Percentiles rank a stretch among this genome's conserved stretches.
Conservation (phyloP, 768 basidiomycete species). For the Lactarius trivialis region DNA sequence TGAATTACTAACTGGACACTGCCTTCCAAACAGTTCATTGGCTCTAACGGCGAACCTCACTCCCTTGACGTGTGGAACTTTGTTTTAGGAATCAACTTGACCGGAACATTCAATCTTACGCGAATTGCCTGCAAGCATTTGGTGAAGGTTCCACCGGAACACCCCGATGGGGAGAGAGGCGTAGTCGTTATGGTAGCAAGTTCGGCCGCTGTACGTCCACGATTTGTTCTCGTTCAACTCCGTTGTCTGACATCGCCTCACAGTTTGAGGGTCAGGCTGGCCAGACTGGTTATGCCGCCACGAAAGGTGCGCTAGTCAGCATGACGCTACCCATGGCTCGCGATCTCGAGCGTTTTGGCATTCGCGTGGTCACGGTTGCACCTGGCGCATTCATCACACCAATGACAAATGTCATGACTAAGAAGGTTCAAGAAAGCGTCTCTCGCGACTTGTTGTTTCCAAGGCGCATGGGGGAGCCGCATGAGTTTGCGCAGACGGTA, state of each 20-base stretch:
- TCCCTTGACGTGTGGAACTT: slow-evolving; percentile 47
- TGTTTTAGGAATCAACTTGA: slow-evolving; percentile 47
- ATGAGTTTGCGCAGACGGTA: slow-evolving; percentile 31
- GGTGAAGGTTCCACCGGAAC: slow-evolving; percentile 39
- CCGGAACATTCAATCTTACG: slow-evolving; percentile 55
- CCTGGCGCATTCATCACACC: slow-evolving; percentile 46
- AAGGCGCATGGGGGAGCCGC: slow-evolving; percentile 29
- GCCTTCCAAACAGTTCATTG: slow-evolving; percentile 37
- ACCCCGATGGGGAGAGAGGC: slow-evolving; percentile 48
- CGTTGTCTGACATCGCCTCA: not conserved
- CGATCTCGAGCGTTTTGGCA: slow-evolving; percentile 46
- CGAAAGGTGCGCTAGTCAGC: slow-evolving; percentile 50
- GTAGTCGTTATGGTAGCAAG: slow-evolving; percentile 54
- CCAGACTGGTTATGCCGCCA: slow-evolving; percentile 49
- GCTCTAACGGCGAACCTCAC: slow-evolving; percentile 41
- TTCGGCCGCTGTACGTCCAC: slow-evolving; percentile 36
- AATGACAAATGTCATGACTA: slow-evolving; percentile 31
- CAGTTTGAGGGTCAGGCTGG: slow-evolving; percentile 54
- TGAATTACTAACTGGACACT: not conserved
- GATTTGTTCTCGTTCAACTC: not conserved
- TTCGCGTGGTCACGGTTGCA: slow-evolving; percentile 51
- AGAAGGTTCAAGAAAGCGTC: slow-evolving; percentile 24
- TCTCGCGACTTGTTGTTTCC: slow-evolving; percentile 31
- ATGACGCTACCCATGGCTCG: slow-evolving; percentile 58
- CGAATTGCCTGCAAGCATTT: slow-evolving; percentile 47